These are phyloP conservation scores for Yamadazyma laniorum DNA, from an alignment of 805 yeast species.

Conservation along the genomic window DNA sequence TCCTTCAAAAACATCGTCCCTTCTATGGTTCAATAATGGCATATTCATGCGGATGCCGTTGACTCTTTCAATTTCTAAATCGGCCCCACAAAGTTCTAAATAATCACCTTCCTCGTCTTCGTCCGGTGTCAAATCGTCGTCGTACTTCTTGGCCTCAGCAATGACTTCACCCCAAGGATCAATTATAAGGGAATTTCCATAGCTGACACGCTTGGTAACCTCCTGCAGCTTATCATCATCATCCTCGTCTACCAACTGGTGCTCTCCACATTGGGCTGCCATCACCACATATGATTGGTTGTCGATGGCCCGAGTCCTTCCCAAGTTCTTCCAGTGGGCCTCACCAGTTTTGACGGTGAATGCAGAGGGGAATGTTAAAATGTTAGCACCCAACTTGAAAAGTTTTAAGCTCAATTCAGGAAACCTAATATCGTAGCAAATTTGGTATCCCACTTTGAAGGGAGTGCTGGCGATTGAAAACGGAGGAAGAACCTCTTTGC, in stretches of 20 bases:
- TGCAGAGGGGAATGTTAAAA: constrained; percentile 85
- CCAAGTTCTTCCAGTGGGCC: constrained; percentile 85
- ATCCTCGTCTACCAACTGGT: constrained; percentile 49
- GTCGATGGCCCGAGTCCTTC: constrained; percentile 82
- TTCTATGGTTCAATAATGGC: constrained; percentile 77
- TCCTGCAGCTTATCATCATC: constrained; percentile 25
- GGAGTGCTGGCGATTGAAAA: constrained; percentile 43
- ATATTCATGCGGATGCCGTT: constrained; percentile 58
- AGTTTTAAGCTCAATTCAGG: constrained; percentile 74
- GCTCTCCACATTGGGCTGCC: constrained; percentile 87
- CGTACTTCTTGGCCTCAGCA: constrained; percentile 43
- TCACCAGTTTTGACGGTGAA: constrained; percentile 90
- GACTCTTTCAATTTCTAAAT: constrained; percentile 54
- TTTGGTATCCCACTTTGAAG: constrained; percentile 61
- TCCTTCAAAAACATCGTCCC: constrained; percentile 27
- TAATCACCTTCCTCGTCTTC: constrained; percentile 28
- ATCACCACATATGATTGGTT: constrained; percentile 82
- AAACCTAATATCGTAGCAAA: constrained; percentile 86
- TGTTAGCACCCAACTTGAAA: constrained; percentile 68
- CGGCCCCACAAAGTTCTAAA: constrained; percentile 54
- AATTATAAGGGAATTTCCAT: constrained; percentile 83
- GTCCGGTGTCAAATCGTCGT: constrained; percentile 21
- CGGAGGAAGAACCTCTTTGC: constrained; percentile 51
- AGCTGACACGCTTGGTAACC: constrained; percentile 57
- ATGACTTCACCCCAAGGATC: constrained; percentile 89